Percentiles rank a stretch among this genome's conserved stretches.
phyloP scores from a whole-genome alignment of 73 alveolate species.

The Blepharisma japonicum region DNA sequence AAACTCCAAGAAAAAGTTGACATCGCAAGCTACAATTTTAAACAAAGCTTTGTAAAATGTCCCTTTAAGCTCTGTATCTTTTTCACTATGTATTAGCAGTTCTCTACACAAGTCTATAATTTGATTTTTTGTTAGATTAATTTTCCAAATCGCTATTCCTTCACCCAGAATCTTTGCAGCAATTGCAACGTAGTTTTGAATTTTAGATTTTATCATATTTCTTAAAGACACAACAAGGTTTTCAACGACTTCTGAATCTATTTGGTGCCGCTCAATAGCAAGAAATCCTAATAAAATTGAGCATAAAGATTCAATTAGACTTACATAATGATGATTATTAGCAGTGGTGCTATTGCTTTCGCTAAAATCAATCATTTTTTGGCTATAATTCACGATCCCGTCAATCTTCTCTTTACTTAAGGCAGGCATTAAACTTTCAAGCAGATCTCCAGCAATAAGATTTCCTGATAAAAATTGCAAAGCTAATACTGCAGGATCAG shows the following conservation, averaged over 20 bases:
- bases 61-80: not conserved
- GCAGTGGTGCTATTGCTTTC: not conserved
- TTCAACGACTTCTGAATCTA: not conserved
- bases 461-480: not conserved
- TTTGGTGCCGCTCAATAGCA: not conserved
- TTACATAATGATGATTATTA: not conserved
- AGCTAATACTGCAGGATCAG: conserved; percentile 7
- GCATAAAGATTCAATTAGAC: conserved; percentile 14
- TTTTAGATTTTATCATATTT: not conserved
- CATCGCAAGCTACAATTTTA: not conserved
- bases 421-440: not conserved
- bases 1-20: not conserved
- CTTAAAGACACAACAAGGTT: not conserved
- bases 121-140: not conserved
- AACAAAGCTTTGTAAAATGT: not conserved
- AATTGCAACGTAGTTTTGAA: not conserved
- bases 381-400: not conserved
- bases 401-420: not conserved
- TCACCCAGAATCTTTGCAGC: conserved; percentile 11
- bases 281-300: not conserved
- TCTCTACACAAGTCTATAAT: not conserved
- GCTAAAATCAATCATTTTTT: not conserved
- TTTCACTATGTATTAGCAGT: not conserved
- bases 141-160: conserved; percentile 9
- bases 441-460: not conserved